These are phyloP conservation scores for Nothophaeocryptopus gaeumannii DNA, from an alignment of 2,329 filamentous ascomycete genomes.

Conservation along the genomic window DNA sequence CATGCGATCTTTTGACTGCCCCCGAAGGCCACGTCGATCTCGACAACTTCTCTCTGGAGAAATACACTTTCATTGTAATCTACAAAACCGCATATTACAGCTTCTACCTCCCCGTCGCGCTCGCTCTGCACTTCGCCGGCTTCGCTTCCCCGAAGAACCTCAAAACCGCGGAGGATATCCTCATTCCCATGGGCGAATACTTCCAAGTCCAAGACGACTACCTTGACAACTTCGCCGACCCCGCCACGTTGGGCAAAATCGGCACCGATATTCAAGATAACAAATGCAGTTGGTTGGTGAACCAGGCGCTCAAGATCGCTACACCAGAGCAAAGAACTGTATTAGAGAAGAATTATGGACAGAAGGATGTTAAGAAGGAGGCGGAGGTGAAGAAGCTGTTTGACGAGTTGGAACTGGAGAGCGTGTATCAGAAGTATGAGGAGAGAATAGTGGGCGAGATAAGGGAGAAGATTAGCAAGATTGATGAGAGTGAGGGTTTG, in stretches of 20 bases:
- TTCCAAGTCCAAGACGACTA: constrained; percentile 99
- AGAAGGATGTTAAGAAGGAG: constrained; percentile 82
- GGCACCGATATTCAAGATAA: constrained; percentile 99
- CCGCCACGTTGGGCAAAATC: constrained; percentile 93
- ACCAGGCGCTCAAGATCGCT: constrained; percentile 79
- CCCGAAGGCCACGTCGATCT: constrained; percentile 92
- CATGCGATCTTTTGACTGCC: constrained; percentile 90
- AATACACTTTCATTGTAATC: constrained; percentile 97
- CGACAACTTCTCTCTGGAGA: constrained; percentile 90
- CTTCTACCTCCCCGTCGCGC: constrained; percentile 94
- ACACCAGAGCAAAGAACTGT: constrained; percentile 82
- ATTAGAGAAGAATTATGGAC: constrained; percentile 89
- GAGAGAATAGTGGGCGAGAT: constrained; percentile 81
- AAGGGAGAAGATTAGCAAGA: constrained; percentile 66
- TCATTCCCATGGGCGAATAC: constrained; percentile 97
- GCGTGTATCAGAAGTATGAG: constrained; percentile 84
- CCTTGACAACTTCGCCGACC: constrained; percentile 94
- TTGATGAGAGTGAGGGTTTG: constrained; percentile 84
- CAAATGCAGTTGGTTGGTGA: constrained; percentile 98
- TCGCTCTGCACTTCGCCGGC: constrained; percentile 81
- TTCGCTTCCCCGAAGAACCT: constrained; percentile 85
- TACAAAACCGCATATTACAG: constrained; percentile 99
- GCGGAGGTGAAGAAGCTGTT: constrained; percentile 84
- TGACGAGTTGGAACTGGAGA: constrained; percentile 78
- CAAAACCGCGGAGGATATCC: constrained; percentile 81